phyloP scores from a whole-genome alignment of 441 rosid species.

The Flueggea neowawraea region DNA sequence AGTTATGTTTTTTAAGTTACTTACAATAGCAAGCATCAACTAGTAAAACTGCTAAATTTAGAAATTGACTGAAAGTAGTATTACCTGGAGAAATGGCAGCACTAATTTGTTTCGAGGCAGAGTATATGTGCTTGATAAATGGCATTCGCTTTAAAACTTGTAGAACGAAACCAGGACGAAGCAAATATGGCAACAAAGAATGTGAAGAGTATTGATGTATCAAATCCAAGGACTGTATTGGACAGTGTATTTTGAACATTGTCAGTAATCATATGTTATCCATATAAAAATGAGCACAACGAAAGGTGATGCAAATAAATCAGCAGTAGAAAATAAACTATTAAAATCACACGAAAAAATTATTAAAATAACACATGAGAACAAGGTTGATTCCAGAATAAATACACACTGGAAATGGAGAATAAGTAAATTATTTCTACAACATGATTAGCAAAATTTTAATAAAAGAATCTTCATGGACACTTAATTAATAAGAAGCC shows the following conservation, averaged over 20 bases:
- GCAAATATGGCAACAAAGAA: slow-evolving; percentile 92
- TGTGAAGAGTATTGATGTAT: slow-evolving; percentile 82
- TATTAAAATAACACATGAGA: no score
- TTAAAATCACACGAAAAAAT: no score
- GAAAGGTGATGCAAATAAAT: no score
- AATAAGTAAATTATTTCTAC: no score
- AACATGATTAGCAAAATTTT: no score
- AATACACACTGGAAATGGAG: no score
- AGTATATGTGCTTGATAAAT: slow-evolving; percentile 71
- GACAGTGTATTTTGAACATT: neutral
- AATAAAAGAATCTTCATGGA: no score
- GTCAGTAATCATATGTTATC: no score
- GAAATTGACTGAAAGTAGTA: neutral
- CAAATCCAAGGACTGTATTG: slow-evolving; percentile 79
- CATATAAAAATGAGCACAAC: no score
- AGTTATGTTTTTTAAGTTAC: neutral
- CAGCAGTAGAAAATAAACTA: no score
- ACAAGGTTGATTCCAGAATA: no score
- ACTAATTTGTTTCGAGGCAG: slow-evolving; percentile 95
- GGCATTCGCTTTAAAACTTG: slow-evolving; percentile 95
- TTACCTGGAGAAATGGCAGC: slow-evolving; percentile 93
- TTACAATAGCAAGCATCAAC: neutral
- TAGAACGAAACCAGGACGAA: slow-evolving; percentile 97
- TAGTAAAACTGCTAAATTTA: neutral
- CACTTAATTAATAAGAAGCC: no score